Base-by-base conservation (phyloP, 345 rosid species). In the Psidium friedrichsthalianum region DNA sequence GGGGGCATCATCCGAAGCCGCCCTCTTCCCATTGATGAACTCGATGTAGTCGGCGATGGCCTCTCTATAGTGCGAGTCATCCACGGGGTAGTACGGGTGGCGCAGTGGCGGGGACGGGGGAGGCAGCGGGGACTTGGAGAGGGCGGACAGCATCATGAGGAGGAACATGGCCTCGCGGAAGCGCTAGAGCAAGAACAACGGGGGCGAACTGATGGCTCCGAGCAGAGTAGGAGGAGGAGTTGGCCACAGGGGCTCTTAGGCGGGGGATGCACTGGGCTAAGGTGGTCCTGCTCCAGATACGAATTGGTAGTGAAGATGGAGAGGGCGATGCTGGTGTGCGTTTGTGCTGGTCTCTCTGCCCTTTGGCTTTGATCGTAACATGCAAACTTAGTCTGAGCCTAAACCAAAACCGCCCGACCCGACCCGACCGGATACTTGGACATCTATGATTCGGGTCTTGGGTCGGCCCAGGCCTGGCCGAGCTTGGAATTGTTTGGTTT, bases 11-110 rank as follows among this genome's bases (percentile, higher is more conserved):
- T 53, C 29, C 32, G 69, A 42, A 5, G 93, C 87, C 84, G 93
- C 93, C 83, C 90, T 94, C 92, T 91, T 92, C 78, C 47, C 32
- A 47, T 69, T 69, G 87, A 96, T 96, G 88, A 95, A 95, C 88
- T 96, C 95, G 27, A 96, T 96, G 88, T 97, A 95, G 74, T 96
- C 97, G 0, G 98, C 95, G 25, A 96, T 91, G 6, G 97, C 98
- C 84, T 94, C 95, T 49, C 88, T 93, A 40, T 92, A 93, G 85
- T 91, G 92, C 42, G 87, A 87, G 49, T 94, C 96, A 15, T 85
- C 36, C 47, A 69, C 3, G 1, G 78, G 74, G 14, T 78, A n/a
- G 76, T 21, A 52, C 69, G 83, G 83, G n/a, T 2, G 87, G 27
- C 40, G 86, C 2, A 10, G 22, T 0, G 32, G 74, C 51, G n/a